These are phyloP conservation scores for Angophora floribunda DNA, from an alignment of 345 rosid genomes.

Conservation along the genomic window DNA sequence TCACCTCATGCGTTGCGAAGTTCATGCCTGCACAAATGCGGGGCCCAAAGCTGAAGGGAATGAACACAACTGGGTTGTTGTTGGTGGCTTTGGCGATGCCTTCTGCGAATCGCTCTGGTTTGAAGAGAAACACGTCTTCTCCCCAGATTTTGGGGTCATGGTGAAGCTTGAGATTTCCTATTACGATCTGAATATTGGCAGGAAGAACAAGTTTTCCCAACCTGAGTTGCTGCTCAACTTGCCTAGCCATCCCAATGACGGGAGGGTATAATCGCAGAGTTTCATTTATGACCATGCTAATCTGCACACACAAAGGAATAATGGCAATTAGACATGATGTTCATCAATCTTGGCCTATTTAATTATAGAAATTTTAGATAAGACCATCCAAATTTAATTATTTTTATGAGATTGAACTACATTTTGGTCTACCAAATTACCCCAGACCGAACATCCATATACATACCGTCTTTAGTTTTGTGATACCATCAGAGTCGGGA, in stretches of 20 bases:
- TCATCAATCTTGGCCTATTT: not conserved
- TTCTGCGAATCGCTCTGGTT: not conserved
- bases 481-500: constrained; percentile 12
- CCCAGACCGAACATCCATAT: not conserved
- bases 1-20: constrained; percentile 18
- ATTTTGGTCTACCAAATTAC: not conserved
- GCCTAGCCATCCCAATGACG: not conserved
- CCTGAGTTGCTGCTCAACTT: not conserved
- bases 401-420: not conserved
- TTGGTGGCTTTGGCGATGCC: constrained; percentile 30
- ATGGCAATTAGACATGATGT: not conserved
- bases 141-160: not conserved
- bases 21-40: constrained; percentile 23
- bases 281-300: constrained; percentile 17
- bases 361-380: not conserved
- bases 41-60: constrained; percentile 29
- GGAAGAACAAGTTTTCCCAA: not conserved
- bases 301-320: not conserved
- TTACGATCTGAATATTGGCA: not conserved
- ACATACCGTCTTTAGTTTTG: constrained; percentile 18
- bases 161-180: not conserved
- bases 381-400: not conserved
- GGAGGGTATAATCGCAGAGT: constrained; percentile 27
- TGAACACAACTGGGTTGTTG: constrained; percentile 2
- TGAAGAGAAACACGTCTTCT: not conserved